Conservation (phyloP, 108 stramenopile genomes). For the Chaetoceros muelleri region DNA sequence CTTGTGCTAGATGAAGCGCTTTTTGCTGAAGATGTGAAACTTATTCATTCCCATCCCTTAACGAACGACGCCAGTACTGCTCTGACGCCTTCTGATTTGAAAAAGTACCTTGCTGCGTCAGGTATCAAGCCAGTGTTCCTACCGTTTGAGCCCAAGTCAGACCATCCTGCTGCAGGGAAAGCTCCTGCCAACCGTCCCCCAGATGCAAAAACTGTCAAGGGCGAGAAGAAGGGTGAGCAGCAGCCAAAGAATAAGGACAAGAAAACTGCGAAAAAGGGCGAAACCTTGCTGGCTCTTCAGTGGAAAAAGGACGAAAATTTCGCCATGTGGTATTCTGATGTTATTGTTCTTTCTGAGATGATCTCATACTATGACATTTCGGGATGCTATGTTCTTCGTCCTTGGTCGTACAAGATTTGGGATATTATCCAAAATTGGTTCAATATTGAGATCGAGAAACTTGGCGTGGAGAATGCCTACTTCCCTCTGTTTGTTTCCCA, state of each 20-base stretch:
- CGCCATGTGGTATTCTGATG: constrained; percentile 94
- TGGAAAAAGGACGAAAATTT: constrained; percentile 94
- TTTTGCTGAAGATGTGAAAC: constrained; percentile 14
- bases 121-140: constrained; percentile 54
- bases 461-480: constrained; percentile 94
- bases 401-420: constrained; percentile 98
- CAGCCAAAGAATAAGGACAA: constrained; percentile 28
- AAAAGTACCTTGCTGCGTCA: constrained; percentile 38
- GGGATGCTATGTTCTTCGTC: constrained; percentile 99
- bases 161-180: constrained; percentile 11
- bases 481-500: constrained; percentile 96
- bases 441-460: constrained; percentile 73
- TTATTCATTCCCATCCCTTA: constrained; percentile 82
- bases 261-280: constrained; percentile 63
- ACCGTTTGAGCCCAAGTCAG: constrained; percentile 35
- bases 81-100: constrained; percentile 47
- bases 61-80: constrained; percentile 78
- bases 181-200: constrained; percentile 19
- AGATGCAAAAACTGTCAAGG: constrained; percentile 8
- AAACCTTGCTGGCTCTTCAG: constrained; percentile 67
- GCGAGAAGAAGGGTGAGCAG: constrained; percentile 9
- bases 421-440: constrained; percentile 96
- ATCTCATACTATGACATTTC: constrained; percentile 98
- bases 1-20: constrained; percentile 78
- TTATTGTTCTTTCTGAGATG: constrained; percentile 96